Base-by-base conservation (phyloP, 129 eudicot genomes). In the Artemisia argyi region DNA sequence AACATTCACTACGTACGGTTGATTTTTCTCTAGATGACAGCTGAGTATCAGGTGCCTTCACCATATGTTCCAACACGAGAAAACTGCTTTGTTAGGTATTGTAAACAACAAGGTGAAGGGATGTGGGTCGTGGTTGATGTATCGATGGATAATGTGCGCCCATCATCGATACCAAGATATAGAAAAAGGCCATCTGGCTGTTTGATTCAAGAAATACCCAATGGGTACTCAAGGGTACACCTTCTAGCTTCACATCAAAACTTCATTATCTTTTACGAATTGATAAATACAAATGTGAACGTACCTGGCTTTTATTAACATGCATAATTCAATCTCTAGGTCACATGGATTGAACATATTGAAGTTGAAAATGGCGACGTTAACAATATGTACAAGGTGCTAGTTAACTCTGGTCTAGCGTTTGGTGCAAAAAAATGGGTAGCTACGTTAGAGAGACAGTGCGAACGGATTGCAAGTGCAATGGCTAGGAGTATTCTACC, bases 151-250 rank as follows among this genome's bases (percentile, higher is more conserved):
- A 82, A 49, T 76, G 53, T 95, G 44, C 90, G 88, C 61, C 86
- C 91, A 13, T 61, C 83, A 47, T 65, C 89, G 3, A 49, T 83
- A 19, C 68, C 85, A 50, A 82, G 96, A 71, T 87, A 92, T 61
- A 80, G 98, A 48, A 75, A 92, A 85, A 86, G 98, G 83, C 96
- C 98, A 11, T 94, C 99, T 0, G 99, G 99, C 26, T 95, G 99
- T 79, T 67, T 95, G 65, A 95, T 95, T 72, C 96, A 95, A 75
- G 99, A 90, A 67, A 46, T 90, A 51, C 94, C 97, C 22, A 88
- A 90, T 63, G 99, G 97, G 3, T 95, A 88, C 86, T 94, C 96
- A 4, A 94, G 90, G 88, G 99, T 90, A 78, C 51, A 61, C 11
- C 20, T 18, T 51, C 12, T 51, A 69, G 65, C 20, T 61, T 69